phyloP scores from a whole-genome alignment of 2,329 filamentous ascomycete species.

The Sporothrix brasiliensis region DNA sequence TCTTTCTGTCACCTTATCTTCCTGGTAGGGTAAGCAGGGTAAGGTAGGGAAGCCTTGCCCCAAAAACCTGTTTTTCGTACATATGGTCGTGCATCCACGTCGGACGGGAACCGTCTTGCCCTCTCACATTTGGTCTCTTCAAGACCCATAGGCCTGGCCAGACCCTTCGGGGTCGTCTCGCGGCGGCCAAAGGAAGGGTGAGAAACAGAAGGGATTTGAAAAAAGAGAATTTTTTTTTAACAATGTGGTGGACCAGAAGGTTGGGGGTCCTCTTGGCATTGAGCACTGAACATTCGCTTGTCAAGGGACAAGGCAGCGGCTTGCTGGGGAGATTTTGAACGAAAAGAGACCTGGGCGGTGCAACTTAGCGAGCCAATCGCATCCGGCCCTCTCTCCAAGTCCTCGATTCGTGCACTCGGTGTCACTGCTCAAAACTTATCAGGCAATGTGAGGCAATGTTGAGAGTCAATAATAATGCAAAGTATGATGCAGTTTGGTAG shows the following conservation, averaged over 20 bases:
- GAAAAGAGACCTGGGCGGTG: not conserved
- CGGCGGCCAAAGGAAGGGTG: not conserved
- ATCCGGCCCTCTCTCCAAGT: not conserved
- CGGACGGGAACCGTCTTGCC: constrained; percentile 2
- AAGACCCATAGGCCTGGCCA: constrained; percentile 26
- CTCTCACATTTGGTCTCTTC: not conserved
- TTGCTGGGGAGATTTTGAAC: not conserved
- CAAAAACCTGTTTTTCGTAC: constrained; percentile 32
- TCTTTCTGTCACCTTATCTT: not conserved
- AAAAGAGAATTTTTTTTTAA: not conserved
- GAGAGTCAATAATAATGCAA: not conserved
- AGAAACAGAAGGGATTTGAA: not conserved
- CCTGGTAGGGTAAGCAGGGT: not conserved
- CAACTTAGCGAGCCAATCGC: not conserved
- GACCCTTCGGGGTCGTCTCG: constrained; percentile 18
- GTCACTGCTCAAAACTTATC: not conserved
- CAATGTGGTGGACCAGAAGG: not conserved
- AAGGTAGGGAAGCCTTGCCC: not conserved
- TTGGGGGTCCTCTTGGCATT: not conserved
- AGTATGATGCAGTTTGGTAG: not conserved
- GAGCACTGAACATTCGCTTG: not conserved
- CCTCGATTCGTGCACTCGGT: not conserved
- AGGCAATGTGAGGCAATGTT: not conserved
- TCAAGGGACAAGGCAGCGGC: not conserved
- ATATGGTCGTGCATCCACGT: constrained; percentile 22